Conservation (phyloP, 2,329 filamentous ascomycete species). For the Botrytis aclada region DNA sequence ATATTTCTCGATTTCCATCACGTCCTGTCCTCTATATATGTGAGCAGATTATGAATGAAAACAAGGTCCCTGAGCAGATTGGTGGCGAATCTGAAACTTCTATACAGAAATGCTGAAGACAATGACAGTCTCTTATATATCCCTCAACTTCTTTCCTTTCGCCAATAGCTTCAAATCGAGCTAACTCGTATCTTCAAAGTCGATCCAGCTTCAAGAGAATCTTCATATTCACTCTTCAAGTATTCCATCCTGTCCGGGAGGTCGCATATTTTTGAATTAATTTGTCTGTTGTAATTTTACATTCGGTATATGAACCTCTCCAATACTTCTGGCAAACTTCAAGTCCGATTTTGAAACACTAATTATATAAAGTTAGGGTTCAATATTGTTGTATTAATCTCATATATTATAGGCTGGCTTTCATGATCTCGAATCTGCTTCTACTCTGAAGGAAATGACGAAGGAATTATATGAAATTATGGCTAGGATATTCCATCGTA, state of each 20-base stretch:
- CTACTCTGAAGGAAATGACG: background rate
- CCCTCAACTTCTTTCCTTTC: background rate
- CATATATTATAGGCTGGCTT: background rate
- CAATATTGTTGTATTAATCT: background rate
- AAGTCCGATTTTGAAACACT: background rate
- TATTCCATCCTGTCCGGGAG: too few species aligned
- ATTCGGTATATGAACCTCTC: background rate
- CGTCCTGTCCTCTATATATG: too few species aligned
- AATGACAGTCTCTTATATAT: background rate
- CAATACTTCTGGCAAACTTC: fast-evolving
- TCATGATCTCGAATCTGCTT: background rate
- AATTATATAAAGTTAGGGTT: too few species aligned
- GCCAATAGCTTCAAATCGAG: background rate
- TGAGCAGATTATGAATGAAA: background rate
- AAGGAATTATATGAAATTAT: background rate
- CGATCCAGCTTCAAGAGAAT: fast-evolving
- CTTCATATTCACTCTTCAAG: background rate
- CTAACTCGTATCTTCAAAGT: background rate
- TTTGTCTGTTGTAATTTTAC: background rate
- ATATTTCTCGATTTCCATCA: too few species aligned
- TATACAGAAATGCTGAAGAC: background rate
- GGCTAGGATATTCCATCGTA: fast-evolving
- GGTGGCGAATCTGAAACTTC: too few species aligned
- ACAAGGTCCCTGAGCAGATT: too few species aligned
- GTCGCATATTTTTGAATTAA: background rate